Percentiles rank a stretch among this genome's conserved stretches.
Conservation (phyloP, 331 rosid genomes). For the Dryas integrifolia region DNA sequence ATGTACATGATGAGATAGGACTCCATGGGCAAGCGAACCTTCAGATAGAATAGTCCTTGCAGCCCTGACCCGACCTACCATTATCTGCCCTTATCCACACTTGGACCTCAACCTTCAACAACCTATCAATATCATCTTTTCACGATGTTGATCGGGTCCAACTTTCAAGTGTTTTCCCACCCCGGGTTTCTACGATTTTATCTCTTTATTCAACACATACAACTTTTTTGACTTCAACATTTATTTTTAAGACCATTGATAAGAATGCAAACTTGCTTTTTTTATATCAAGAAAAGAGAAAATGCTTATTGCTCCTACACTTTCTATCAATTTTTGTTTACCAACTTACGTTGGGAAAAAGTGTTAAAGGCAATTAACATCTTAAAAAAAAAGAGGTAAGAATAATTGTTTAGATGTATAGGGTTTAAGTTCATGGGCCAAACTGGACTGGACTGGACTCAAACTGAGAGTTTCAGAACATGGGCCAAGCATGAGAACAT, state of each 20-base stretch:
- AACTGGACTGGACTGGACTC: too few relatives aligned
- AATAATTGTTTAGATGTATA: too few relatives aligned
- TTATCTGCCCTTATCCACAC: slow-evolving; percentile 11
- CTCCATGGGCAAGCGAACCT: not conserved
- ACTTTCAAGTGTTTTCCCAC: not conserved
- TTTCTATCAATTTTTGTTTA: too few relatives aligned
- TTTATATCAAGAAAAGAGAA: too few relatives aligned
- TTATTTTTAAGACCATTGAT: not conserved
- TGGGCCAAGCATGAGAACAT: too few relatives aligned
- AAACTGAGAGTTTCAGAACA: too few relatives aligned
- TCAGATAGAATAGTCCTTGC: not conserved
- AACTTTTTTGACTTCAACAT: not conserved
- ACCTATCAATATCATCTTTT: not conserved
- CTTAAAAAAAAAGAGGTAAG: too few relatives aligned
- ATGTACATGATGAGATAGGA: not conserved
- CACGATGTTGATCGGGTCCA: not conserved
- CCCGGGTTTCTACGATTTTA: not conserved
- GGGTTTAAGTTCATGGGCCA: too few relatives aligned
- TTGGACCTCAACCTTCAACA: not conserved
- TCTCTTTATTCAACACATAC: not conserved
- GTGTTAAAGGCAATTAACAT: too few relatives aligned
- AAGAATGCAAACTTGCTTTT: not conserved
- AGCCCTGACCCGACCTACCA: slow-evolving; percentile 2
- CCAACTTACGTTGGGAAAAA: too few relatives aligned
- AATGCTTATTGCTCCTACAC: too few relatives aligned